A percentile compares a stretch with the other conserved stretches of the same genome.
Conservation (phyloP, 768 basidiomycete genomes). For the Calocybe gangraenosa region DNA sequence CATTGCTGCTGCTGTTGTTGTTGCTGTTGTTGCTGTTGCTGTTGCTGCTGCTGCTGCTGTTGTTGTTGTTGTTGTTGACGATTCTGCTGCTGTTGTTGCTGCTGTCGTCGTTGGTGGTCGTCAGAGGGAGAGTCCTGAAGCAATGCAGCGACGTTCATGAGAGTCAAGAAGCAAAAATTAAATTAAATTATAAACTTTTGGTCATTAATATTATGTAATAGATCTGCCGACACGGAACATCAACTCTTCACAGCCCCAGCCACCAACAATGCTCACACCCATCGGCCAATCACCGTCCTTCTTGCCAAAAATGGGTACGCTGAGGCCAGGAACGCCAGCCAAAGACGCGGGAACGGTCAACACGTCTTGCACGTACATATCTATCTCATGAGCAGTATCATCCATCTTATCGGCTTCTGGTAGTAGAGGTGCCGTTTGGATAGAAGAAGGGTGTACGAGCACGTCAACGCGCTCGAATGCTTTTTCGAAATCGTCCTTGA, state of each 20-base stretch:
- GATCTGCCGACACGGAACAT: constrained; percentile 51
- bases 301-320: constrained; percentile 44
- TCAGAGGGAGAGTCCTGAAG: constrained; percentile 70
- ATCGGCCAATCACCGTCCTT: constrained; percentile 74
- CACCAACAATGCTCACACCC: constrained; percentile 79
- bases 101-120: constrained; percentile 27
- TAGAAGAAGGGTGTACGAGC: constrained; percentile 82
- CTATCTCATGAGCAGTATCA: constrained; percentile 24
- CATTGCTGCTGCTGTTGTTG: background rate
- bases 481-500: constrained; percentile 69
- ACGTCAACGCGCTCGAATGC: constrained; percentile 77
- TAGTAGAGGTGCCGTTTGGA: constrained; percentile 75
- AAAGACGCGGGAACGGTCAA: constrained; percentile 90
- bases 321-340: constrained; percentile 82
- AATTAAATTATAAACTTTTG: no score
- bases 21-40: constrained; percentile 1
- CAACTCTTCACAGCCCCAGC: constrained; percentile 76
- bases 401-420: no score
- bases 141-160: constrained; percentile 68
- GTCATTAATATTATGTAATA: no score
- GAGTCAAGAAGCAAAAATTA: constrained; percentile 4
- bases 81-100: background rate
- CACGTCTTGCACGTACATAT: constrained; percentile 85
- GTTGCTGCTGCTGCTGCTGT: constrained; percentile 22
- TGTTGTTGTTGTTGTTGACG: background rate